These are phyloP conservation scores for Wickerhamiella sergipiensis DNA, from an alignment of 805 yeast species.

Conservation along the genomic window DNA sequence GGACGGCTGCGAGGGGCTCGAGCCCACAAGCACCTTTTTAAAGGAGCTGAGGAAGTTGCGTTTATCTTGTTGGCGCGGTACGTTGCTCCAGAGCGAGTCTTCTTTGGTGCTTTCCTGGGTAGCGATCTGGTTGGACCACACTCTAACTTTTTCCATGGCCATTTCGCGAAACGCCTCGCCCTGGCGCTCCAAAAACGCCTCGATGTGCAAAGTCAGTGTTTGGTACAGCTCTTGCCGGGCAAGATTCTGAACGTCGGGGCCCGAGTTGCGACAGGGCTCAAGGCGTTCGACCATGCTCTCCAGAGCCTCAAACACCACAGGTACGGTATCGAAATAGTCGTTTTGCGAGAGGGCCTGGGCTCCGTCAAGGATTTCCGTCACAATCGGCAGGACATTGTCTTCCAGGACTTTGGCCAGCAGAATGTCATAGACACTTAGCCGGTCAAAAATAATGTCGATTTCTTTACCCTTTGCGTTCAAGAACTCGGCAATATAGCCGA, in stretches of 20 bases:
- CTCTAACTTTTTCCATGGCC: constrained; percentile 19
- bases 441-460: constrained; percentile 34
- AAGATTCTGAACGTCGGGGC: neutral
- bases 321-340: constrained; percentile 1
- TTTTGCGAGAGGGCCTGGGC: constrained; percentile 3
- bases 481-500: constrained; percentile 16
- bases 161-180: constrained; percentile 15
- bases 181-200: constrained; percentile 12
- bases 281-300: constrained; percentile 13
- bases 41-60: constrained; percentile 39
- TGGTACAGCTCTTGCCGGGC: neutral
- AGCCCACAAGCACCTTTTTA: constrained; percentile 15
- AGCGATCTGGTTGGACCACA: constrained; percentile 24
- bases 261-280: neutral
- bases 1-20: neutral
- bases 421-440: neutral
- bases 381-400: constrained; percentile 18
- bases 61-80: constrained; percentile 31
- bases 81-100: constrained; percentile 35
- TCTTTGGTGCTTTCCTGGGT: constrained; percentile 37
- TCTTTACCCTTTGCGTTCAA: constrained; percentile 29
- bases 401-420: constrained; percentile 23
- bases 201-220: constrained; percentile 1
- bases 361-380: constrained; percentile 17
- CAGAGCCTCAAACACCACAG: constrained; percentile 2